A percentile compares a stretch with the other conserved stretches of the same genome.
Evolutionary conservation across 2,329 filamentous ascomycete species (phyloP).

Genomic region (Xylariales sp.): DNA sequence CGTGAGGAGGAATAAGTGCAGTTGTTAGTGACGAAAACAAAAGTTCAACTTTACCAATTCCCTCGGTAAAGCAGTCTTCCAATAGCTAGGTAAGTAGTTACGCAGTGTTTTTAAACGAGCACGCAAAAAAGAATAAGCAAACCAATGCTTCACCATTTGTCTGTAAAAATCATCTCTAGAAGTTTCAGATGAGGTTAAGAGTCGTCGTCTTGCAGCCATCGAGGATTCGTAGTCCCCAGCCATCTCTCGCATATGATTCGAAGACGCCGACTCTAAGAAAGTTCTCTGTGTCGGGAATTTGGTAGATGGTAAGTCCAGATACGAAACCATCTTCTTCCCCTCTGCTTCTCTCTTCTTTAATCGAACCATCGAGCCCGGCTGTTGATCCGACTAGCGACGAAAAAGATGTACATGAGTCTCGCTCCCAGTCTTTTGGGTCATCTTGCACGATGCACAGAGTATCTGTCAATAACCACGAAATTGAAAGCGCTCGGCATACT

Average conservation of each 20-base stretch:
- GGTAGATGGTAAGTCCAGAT: background rate
- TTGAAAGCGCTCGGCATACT: conserved; percentile 7
- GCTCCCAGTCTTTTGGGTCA: conserved; percentile 24
- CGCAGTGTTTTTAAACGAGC: too few species aligned
- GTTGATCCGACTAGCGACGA: too few species aligned
- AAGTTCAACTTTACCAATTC: too few species aligned
- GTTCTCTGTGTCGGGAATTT: background rate
- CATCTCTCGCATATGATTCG: background rate
- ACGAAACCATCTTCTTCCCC: background rate
- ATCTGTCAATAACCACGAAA: conserved; percentile 32
- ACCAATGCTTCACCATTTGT: too few species aligned
- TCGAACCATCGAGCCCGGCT: too few species aligned
- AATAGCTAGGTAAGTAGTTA: too few species aligned
- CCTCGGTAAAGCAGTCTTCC: too few species aligned
- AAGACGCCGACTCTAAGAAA: background rate
- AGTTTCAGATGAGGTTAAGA: background rate
- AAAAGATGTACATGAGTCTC: conserved; percentile 15
- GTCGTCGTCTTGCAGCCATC: background rate
- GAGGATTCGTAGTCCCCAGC: background rate
- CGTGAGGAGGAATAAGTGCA: too few species aligned
- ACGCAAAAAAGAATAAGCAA: too few species aligned
- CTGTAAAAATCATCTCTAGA: too few species aligned
- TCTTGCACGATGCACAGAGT: conserved; percentile 33
- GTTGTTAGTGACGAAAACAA: too few species aligned
- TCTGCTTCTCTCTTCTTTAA: too few species aligned